Evolutionary conservation across 768 basidiomycete species (phyloP), one percentile per base, ranked within the genome.

Genomic region (Mycena metata): DNA sequence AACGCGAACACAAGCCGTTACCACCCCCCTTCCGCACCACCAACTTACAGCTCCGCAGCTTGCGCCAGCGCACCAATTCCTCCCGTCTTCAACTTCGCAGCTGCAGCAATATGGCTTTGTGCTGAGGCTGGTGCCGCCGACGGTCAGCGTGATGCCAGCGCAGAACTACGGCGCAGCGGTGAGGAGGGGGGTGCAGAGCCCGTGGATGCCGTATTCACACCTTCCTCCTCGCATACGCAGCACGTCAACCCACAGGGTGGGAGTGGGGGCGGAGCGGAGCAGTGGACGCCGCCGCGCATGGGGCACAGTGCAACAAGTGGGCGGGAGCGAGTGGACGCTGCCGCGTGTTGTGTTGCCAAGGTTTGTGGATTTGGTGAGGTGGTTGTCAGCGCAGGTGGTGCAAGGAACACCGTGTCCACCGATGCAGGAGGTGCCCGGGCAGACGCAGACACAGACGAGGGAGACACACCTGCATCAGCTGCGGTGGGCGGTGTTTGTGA

Each of bases 401-500:
- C 10, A 26, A n/a, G 11, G 5, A 5, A 10, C 9, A 2, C 73
- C 54, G 64, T 55, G 64, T 60, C 61, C 42, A 58, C 69, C 60
- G 36, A 51, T 58, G 30, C 57, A 55, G 58, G n/a, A n/a, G n/a
- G n/a, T n/a, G n/a, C n/a, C n/a, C n/a, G 35, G 11, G 39, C 13
- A 19, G 57, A 13, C 46, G 56, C 60, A 42, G 16, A 1, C 46
- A 47, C 60, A 42, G 16, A 1, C 46, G 45, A 64, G 26, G 24
- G 45, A 24, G 54, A 78, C 72, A 76, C 80, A 72, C 76, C 81
- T 72, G 75, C 80, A 72, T 76, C 81, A 60, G 80, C 90, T 13
- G 88, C 85, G 17, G 83, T 88, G 65, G 12, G 90, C 91, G 56
- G 89, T 91, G 16, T 94, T 94, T 76, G 93, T 93, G 45, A 95